Conservation (phyloP, 441 rosid species). For the Manihot esculenta region DNA sequence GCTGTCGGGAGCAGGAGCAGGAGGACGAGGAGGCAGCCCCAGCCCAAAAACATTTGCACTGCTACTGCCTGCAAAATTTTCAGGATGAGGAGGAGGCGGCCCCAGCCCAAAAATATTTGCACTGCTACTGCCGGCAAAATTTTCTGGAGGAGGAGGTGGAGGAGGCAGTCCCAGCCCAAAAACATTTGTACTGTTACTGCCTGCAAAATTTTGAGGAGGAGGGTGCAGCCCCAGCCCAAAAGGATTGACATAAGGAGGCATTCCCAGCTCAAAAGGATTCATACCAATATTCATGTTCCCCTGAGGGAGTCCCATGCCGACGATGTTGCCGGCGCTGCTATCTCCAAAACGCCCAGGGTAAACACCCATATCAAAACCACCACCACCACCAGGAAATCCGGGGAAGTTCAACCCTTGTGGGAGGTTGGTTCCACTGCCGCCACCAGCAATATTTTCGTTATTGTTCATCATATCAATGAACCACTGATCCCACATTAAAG, state of each 20-base stretch:
- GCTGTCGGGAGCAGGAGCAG: no score
- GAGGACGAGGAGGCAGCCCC: conserved; percentile 1
- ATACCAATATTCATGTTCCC: background rate
- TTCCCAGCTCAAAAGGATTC: background rate
- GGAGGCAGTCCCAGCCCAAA: conserved; percentile 1
- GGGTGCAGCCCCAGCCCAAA: conserved; percentile 1
- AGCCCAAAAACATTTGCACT: background rate
- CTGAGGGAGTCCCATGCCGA: background rate
- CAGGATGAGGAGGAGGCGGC: no score
- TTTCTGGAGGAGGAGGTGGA: background rate
- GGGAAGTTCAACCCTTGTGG: background rate
- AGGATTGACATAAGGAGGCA: background rate
- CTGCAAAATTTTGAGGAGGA: background rate
- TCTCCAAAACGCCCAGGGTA: background rate
- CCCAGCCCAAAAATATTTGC: background rate
- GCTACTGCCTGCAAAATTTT: background rate
- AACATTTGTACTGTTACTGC: background rate
- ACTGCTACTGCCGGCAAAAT: background rate
- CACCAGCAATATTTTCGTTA: background rate
- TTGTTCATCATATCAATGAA: conserved; percentile 18
- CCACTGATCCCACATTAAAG: conserved; percentile 26
- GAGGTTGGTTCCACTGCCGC: background rate
- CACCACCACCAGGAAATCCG: background rate
- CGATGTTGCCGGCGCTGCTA: background rate
- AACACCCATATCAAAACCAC: conserved; percentile 1